These are phyloP conservation scores for Coriaria nepalensis DNA, from an alignment of 306 rosid species.

Conservation along the genomic window DNA sequence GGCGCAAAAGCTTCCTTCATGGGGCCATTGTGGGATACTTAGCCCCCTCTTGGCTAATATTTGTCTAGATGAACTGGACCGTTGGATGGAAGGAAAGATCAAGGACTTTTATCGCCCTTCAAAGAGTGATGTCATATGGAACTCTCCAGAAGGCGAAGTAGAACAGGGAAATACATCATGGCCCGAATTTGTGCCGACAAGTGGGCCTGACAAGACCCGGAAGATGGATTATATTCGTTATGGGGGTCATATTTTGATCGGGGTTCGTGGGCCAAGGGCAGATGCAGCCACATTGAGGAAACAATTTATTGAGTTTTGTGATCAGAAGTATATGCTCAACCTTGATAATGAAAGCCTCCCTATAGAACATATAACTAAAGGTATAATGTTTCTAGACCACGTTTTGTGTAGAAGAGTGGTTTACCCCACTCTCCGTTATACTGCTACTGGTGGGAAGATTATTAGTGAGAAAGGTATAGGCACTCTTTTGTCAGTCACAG, in stretches of 20 bases:
- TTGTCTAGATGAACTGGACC: conserved; percentile 78
- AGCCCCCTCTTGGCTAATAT: conserved; percentile 73
- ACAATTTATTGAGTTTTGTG: conserved; percentile 82
- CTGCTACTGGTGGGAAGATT: conserved; percentile 89
- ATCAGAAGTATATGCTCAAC: conserved; percentile 77
- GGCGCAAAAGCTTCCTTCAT: conserved; percentile 66
- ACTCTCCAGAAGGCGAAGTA: conserved; percentile 60
- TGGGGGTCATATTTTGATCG: conserved; percentile 88
- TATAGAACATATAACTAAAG: conserved; percentile 90
- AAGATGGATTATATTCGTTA: conserved; percentile 76
- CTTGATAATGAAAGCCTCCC: conserved; percentile 92
- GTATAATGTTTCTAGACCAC: conserved; percentile 90
- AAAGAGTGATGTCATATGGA: conserved; percentile 96
- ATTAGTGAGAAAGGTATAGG: conserved; percentile 96
- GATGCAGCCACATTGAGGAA: conserved; percentile 77
- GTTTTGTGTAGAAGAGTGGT: conserved; percentile 89
- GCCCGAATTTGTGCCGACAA: conserved; percentile 97
- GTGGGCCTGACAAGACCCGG: conserved; percentile 95
- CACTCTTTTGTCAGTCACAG: conserved; percentile 83
- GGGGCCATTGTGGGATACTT: conserved; percentile 92
- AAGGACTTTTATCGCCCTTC: conserved; percentile 78
- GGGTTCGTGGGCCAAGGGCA: conserved; percentile 82
- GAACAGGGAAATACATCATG: conserved; percentile 93
- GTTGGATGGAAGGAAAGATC: conserved; percentile 87
- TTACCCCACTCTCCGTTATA: conserved; percentile 89